Evolutionary conservation across 257 asterid species (phyloP), one percentile per base, ranked within the genome.

Genomic region (Ilex aquifolium): DNA sequence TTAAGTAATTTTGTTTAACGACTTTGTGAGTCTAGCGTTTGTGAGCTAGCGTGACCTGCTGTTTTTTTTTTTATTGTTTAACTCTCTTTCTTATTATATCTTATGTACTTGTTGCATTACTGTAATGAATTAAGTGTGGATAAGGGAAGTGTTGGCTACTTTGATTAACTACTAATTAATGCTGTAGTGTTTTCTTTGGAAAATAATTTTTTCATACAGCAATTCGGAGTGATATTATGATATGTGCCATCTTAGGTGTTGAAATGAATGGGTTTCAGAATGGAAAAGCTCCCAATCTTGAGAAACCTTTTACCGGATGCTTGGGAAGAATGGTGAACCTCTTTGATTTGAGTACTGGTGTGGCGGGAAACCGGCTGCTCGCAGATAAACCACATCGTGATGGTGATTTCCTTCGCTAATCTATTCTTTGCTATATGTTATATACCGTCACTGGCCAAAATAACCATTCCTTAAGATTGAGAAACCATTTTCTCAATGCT

Each of bases 311-410:
- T 67, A 85, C 94, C 31, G 95, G 96, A 71, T 87, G 96, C 79
- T 72, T 90, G 88, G 99, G 99, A 70, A 82, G 85, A 75, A 81
- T 84, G 95, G 97, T 85, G 74, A 90, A 85, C 74, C 82, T 90
- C 77, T 90, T 87, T 44, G 95, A 90, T 72, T 64, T 88, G 85
- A 82, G 83, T 72, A 72, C 72, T 32, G 95, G 92, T 73, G 80
- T 69, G 52, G 32, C 95, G 39, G 68, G 92, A 71, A 84, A 82
- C 74, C 80, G 65, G 76, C 83, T 85, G 77, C 94, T 93, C 57
- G 77, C 84, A 2, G 95, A 87, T 77, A 88, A 84, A 67, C 97
- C 90, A 4, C 90, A 90, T 72, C 72, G 64, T 17, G 92, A 87
- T 77, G 95, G 97, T 89, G 69, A 69, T 8, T 66, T 29, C 72